These are phyloP conservation scores for Botrytis deweyae DNA, from an alignment of 2,329 filamentous ascomycete species.

Conservation along the genomic window DNA sequence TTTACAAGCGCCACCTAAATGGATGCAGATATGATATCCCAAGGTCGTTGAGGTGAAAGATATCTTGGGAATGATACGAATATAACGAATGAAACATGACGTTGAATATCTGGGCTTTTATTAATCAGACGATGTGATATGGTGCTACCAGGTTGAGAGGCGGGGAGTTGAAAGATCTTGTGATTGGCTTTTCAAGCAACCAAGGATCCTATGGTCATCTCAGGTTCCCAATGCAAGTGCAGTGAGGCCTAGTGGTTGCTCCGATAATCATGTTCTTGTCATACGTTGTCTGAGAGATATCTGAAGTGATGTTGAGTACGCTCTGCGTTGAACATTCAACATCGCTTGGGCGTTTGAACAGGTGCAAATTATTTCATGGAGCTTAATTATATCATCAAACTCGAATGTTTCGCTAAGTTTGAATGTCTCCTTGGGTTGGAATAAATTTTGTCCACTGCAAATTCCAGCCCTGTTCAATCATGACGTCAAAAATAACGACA, in stretches of 20 bases:
- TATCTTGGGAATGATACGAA: neutral
- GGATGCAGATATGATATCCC: slow-evolving; percentile 6
- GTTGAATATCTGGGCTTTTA: slow-evolving; percentile 1
- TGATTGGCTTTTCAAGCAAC: neutral
- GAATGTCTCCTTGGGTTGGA: neutral
- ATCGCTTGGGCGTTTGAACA: neutral
- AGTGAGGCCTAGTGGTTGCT: neutral
- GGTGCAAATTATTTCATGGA: neutral
- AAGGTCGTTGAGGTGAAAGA: neutral
- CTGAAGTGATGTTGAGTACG: neutral
- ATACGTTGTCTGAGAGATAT: neutral
- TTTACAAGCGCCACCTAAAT: neutral
- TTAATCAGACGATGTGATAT: neutral
- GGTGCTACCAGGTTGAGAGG: neutral
- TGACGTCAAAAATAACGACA: neutral
- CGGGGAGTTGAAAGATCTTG: neutral
- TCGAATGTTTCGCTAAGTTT: neutral
- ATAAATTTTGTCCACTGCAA: neutral
- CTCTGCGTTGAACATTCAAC: neutral
- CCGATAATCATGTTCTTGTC: neutral
- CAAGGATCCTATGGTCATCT: too few relatives aligned
- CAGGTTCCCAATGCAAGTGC: slow-evolving; percentile 1
- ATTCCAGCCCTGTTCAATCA: neutral
- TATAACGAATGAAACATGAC: neutral
- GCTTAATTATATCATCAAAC: neutral